Evolutionary conservation across 1,284 basidiomycete species (phyloP).

Genomic region (Sanghuangporus weigelae): DNA sequence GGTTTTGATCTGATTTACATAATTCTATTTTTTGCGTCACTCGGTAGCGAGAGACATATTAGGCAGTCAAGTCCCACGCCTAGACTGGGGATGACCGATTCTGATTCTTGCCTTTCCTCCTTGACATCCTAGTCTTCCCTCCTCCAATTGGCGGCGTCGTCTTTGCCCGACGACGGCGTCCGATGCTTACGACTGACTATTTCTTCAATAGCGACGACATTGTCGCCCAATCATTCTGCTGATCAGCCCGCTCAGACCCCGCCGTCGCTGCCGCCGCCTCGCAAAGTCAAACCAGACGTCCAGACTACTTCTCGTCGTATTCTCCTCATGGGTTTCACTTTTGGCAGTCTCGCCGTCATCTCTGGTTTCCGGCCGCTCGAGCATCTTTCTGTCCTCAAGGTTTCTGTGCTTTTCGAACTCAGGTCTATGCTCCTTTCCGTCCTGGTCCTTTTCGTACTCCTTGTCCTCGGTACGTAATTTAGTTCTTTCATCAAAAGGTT

Average conservation of each 20-base stretch:
- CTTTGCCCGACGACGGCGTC: neutral
- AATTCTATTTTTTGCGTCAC: neutral
- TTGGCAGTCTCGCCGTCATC: slow-evolving; percentile 56
- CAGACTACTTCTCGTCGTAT: slow-evolving; percentile 24
- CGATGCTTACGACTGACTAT: neutral
- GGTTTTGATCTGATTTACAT: neutral
- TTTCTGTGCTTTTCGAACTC: slow-evolving; percentile 55
- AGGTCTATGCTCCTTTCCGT: slow-evolving; percentile 62
- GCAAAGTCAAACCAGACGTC: neutral
- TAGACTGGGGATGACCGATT: neutral
- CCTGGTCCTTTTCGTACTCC: slow-evolving; percentile 59
- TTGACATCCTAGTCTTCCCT: neutral
- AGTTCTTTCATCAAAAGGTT: slow-evolving; percentile 15
- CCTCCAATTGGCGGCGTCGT: neutral
- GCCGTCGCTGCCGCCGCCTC: neutral
- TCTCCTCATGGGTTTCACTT: slow-evolving; percentile 57
- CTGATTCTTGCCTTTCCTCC: neutral
- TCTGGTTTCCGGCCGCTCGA: slow-evolving; percentile 50
- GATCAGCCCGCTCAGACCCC: slow-evolving; percentile 10
- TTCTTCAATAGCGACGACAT: neutral
- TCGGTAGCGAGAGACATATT: neutral
- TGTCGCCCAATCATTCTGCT: neutral
- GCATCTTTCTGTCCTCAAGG: slow-evolving; percentile 39
- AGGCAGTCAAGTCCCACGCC: neutral
- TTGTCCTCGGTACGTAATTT: slow-evolving; percentile 64